phyloP scores from a whole-genome alignment of 345 rosid species.

The Citrus hindsii region DNA sequence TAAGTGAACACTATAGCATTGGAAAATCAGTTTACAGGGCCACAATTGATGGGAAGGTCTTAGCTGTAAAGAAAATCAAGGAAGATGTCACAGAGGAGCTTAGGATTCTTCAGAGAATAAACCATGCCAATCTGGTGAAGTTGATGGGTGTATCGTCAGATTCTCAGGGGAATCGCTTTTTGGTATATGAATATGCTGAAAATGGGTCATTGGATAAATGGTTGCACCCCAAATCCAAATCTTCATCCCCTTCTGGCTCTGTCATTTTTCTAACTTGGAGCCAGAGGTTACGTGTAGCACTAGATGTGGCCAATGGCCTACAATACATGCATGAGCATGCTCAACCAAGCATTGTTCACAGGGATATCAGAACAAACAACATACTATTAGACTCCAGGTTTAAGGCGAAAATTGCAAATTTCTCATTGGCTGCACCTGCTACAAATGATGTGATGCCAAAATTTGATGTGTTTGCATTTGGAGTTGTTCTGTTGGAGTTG shows the following conservation, averaged over 20 bases:
- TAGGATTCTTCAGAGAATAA: conserved; percentile 53
- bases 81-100: conserved; percentile 43
- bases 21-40: conserved; percentile 54
- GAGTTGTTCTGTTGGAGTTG: conserved; percentile 54
- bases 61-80: conserved; percentile 50
- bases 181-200: conserved; percentile 63
- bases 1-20: conserved; percentile 36
- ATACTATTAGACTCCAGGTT: conserved; percentile 49
- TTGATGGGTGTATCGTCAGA: conserved; percentile 47
- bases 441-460: conserved; percentile 31
- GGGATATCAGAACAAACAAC: conserved; percentile 50
- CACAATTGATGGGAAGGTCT: conserved; percentile 35
- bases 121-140: conserved; percentile 61
- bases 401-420: conserved; percentile 59
- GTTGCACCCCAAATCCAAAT: conserved; percentile 31
- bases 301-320: conserved; percentile 60
- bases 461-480: conserved; percentile 57
- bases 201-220: conserved; percentile 56
- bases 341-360: conserved; percentile 50
- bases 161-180: conserved; percentile 34
- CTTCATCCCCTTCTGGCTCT: conserved; percentile 27
- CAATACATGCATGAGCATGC: conserved; percentile 63
- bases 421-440: conserved; percentile 44
- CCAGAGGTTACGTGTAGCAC: conserved; percentile 49
- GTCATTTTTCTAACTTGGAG: conserved; percentile 39